Conservation (phyloP, 441 rosid species). For the Isatis lusitanica region DNA sequence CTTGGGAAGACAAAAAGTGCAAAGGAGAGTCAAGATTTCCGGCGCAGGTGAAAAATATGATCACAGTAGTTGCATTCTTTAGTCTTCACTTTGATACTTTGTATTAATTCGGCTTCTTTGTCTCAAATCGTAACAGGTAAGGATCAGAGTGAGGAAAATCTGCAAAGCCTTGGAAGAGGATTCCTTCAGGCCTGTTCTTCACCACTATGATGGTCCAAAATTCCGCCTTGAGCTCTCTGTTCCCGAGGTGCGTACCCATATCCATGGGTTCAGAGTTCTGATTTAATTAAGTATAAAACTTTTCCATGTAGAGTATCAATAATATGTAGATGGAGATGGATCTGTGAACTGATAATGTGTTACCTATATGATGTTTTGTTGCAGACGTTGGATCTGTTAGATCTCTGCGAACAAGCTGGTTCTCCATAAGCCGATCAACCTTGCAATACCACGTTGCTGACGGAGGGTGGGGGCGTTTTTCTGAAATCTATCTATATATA, state of each 20-base stretch:
- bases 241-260: constrained; percentile 70
- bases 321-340: background rate
- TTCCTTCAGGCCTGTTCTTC: constrained; percentile 93
- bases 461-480: constrained; percentile 7
- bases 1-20: constrained; percentile 99
- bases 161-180: constrained; percentile 98
- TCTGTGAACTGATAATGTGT: background rate
- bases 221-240: constrained; percentile 95
- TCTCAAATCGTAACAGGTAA: constrained; percentile 51
- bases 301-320: background rate
- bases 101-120: background rate
- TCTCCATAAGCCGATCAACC: constrained; percentile 44
- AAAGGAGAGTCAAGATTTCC: constrained; percentile 99
- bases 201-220: constrained; percentile 97
- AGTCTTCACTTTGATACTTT: background rate
- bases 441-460: constrained; percentile 24
- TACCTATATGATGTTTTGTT: constrained; percentile 23
- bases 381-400: constrained; percentile 89
- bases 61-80: background rate
- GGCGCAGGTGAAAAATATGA: constrained; percentile 68
- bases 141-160: constrained; percentile 73
- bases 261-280: background rate
- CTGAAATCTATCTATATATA: constrained; percentile 17
- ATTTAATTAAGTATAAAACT: background rate
- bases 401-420: constrained; percentile 93